Conservation (phyloP, 2,329 filamentous ascomycete species). For the Venturia aucupariae region DNA sequence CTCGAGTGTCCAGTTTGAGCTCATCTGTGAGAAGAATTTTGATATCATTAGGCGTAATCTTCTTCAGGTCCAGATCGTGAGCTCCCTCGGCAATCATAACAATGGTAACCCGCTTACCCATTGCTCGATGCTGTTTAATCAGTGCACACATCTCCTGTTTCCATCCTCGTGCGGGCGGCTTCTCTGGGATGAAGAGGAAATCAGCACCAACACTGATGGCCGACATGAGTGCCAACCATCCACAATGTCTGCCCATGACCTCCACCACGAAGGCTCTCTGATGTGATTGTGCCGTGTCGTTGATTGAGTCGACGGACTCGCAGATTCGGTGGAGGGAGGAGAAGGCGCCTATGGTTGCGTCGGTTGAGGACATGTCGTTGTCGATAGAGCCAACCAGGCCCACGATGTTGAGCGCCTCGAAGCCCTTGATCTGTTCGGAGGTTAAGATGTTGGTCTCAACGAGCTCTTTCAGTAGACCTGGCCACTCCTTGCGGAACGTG, state of each 20-base stretch:
- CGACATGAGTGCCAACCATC: constrained; percentile 93
- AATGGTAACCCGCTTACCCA: constrained; percentile 95
- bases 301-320: constrained; percentile 92
- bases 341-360: constrained; percentile 95
- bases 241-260: constrained; percentile 97
- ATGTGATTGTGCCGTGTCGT: constrained; percentile 89
- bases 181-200: constrained; percentile 94
- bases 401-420: constrained; percentile 87
- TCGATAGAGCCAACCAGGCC: constrained; percentile 95
- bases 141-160: constrained; percentile 76
- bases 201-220: constrained; percentile 92
- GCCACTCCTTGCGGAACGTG: constrained; percentile 87
- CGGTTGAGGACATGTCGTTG: constrained; percentile 94
- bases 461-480: constrained; percentile 75
- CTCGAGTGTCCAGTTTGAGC: constrained; percentile 78
- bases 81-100: constrained; percentile 97
- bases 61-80: constrained; percentile 72
- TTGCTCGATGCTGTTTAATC: constrained; percentile 69
- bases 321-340: constrained; percentile 89
- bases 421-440: constrained; percentile 61
- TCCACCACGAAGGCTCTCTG: constrained; percentile 95
- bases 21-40: constrained; percentile 79
- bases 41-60: constrained; percentile 72
- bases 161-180: constrained; percentile 81
- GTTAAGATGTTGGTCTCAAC: constrained; percentile 65